phyloP scores from a whole-genome alignment of 805 yeast genomes.

The Saccharomycopsis fibuligera region DNA sequence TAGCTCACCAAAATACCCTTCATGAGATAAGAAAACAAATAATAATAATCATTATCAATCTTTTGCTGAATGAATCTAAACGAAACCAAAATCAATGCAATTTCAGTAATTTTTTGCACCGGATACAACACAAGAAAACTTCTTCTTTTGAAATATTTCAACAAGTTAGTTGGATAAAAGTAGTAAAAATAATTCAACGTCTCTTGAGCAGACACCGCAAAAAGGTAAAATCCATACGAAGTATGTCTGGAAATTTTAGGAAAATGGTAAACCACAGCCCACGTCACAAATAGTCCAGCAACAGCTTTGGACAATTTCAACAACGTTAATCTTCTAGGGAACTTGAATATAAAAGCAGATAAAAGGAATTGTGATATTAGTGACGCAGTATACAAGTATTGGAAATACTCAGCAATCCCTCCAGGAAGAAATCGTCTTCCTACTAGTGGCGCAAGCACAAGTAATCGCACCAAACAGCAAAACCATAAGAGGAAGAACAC shows the following conservation, averaged over 20 bases:
- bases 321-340: not conserved
- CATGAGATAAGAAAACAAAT: conserved; percentile 1
- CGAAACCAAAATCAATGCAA: conserved; percentile 16
- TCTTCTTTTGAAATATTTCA: conserved; percentile 4
- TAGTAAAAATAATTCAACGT: conserved; percentile 9
- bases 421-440: conserved; percentile 61
- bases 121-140: conserved; percentile 14
- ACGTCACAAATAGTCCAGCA: conserved; percentile 10
- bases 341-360: not conserved
- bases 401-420: conserved; percentile 62
- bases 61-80: conserved; percentile 13
- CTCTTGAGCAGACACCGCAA: conserved; percentile 15
- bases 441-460: conserved; percentile 54
- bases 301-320: conserved; percentile 12
- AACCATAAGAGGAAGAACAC: conserved; percentile 41
- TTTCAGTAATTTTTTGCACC: conserved; percentile 15
- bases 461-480: conserved; percentile 42
- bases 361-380: conserved; percentile 6
- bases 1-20: not conserved
- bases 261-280: conserved; percentile 17
- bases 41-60: not conserved
- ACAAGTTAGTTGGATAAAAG: conserved; percentile 5
- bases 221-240: conserved; percentile 12
- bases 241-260: conserved; percentile 19
- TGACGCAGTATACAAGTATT: conserved; percentile 10